Base-by-base conservation (phyloP, 306 rosid genomes). In the Morella rubra region DNA sequence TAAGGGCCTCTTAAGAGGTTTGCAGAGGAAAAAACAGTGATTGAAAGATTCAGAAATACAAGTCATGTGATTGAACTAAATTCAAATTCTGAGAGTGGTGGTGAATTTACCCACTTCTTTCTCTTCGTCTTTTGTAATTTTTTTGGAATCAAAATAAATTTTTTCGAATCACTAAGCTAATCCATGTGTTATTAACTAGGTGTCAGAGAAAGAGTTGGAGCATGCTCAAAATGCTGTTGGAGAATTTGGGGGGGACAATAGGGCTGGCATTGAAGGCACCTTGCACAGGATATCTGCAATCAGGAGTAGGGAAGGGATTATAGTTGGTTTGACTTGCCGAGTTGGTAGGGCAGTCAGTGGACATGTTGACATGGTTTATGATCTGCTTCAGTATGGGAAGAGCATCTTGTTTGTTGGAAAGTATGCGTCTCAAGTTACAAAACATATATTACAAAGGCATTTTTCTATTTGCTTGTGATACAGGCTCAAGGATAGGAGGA, bases 181-280 rank as follows among this genome's bases (percentile, higher is more conserved):
- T 41, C 53, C 68, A 77, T 55, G 53, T 71, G 58, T 79, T 65
- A 40, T 74, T 87, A 79, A 86, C 54, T 79, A 90, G 95, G 90
- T 90, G 62, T 86, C 95, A 9, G 74, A 73, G 81, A 74, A 79
- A 80, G 95, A 90, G 85, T 81, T 90, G 89, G 89, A 90, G 74
- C 71, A 81, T 77, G 89, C 95, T 79, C 78, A 82, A 79, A 79
- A 83, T 69, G 89, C 88, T n/a, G 83, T 90, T 77, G 92, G 91
- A 58, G 89, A 87, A 55, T 90, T 90, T 82, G 94, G 94, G 50
- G 80, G 73, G 62, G 90, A 90, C 80, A 90, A 90, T 73, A 86
- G 95, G 81, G 95, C 92, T 69, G 95, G 95, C 76, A 90, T 90
- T 58, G 92, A 86, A 73, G 95, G 95, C 70, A 90, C 89, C 47